Conservation (phyloP, 257 asterid genomes). For the Salvia miltiorrhiza region DNA sequence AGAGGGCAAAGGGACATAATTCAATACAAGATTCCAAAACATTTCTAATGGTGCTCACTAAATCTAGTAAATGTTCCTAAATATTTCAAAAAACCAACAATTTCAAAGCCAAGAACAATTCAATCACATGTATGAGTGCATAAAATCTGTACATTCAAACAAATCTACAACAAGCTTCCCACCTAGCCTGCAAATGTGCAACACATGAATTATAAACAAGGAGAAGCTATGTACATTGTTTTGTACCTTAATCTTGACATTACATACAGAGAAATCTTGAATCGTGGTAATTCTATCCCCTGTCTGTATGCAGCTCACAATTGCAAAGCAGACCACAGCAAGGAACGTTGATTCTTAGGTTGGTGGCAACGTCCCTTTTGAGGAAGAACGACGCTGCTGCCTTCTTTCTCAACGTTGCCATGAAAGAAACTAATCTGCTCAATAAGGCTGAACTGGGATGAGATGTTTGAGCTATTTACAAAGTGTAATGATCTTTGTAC, state of each 20-base stretch:
- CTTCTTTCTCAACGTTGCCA: not conserved
- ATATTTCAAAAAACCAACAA: not conserved
- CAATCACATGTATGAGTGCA: not conserved
- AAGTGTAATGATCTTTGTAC: not conserved
- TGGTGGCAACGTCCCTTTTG: not conserved
- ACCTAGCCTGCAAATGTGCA: not conserved
- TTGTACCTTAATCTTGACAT: not conserved
- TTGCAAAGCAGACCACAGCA: constrained; percentile 1
- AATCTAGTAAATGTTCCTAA: not conserved
- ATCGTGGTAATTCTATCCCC: not conserved
- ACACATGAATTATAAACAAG: too few species aligned
- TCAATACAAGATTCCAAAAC: not conserved
- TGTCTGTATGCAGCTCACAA: constrained; percentile 15
- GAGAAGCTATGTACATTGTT: constrained; percentile 10
- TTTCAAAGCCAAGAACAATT: constrained; percentile 4
- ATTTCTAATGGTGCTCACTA: not conserved
- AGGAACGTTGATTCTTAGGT: not conserved
- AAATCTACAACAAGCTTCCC: not conserved
- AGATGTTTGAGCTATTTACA: constrained; percentile 13
- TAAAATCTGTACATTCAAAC: not conserved
- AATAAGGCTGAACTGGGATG: constrained; percentile 5
- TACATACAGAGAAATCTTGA: constrained; percentile 8
- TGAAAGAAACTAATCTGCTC: not conserved
- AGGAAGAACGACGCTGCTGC: not conserved
- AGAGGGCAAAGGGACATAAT: not conserved